Base-by-base conservation (phyloP, 257 asterid genomes). In the Echites panduratus region DNA sequence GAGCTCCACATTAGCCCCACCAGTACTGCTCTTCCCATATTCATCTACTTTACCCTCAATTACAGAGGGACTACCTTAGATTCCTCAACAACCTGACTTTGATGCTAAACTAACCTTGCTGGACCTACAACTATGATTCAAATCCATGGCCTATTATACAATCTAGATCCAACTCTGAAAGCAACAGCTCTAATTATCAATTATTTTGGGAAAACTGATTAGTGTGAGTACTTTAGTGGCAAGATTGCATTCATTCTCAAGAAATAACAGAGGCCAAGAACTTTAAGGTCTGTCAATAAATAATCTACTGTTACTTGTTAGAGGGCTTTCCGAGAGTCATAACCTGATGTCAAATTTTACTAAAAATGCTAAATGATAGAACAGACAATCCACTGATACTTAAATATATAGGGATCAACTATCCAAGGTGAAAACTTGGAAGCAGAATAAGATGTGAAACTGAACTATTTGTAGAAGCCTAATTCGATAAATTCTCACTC, bases 41-140 rank as follows among this genome's bases (percentile, higher is more conserved):
- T 64, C 50, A 43, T 54, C 62, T 45, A 68, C 72, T 53, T 48
- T 17, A 16, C n/a, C 17, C 57, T 59, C 12, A 54, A 76, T 44
- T 57, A 71, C 69, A 77, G 44, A 65, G 61, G 45, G 43, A 40
- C 41, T 70, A 52, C 76, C 75, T 49, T 40, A 69, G 79, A 76
- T 50, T 76, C 75, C 71, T 49, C 75, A 49, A 43, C 54, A 76
- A 61, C 65, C 66, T 66, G 38, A 74, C 56, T 58, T 41, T 6
- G 68, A 44, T 56, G 67, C 58, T 48, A 75, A 54, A 67, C 73
- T 38, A 54, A 68, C 62, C 69, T 26, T 58, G 68, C 27, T 27
- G 50, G 69, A 67, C 71, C 73, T 74, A 66, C 78, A 66, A 40
- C 38, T 19, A 17, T 26, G 47, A 74, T 65, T 38, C 58, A 53